Evolutionary conservation across 208 protist genomes (phyloP).

Genomic region (Acanthamoeba sp.): DNA sequence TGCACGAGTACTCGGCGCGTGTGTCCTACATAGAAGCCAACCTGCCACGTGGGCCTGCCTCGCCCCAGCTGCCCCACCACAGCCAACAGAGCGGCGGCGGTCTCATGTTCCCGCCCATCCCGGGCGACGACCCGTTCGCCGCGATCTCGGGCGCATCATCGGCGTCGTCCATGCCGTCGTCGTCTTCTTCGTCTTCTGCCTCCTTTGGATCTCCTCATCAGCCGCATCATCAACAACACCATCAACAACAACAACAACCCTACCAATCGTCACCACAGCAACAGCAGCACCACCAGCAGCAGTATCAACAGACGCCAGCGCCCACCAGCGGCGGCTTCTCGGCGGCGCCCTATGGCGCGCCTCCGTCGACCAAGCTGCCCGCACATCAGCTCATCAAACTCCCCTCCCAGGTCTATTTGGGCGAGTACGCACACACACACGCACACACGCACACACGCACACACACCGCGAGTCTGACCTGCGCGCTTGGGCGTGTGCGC

Average conservation of each 20-base stretch:
- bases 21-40: constrained; percentile 17
- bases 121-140: not conserved
- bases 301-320: not conserved
- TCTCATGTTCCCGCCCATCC: not conserved
- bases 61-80: not conserved
- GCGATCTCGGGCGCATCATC: not conserved
- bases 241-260: not conserved
- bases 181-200: not conserved
- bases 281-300: not conserved
- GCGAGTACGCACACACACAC: constrained; percentile 26
- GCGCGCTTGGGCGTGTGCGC: not conserved
- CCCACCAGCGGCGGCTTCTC: not conserved
- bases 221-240: not conserved
- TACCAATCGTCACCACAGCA: not conserved
- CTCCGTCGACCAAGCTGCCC: constrained; percentile 29
- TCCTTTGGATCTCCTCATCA: not conserved
- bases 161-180: not conserved
- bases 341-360: not conserved
- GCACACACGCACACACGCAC: not conserved
- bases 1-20: constrained; percentile 25
- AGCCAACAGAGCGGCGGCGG: not conserved
- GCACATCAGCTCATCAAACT: constrained; percentile 49
- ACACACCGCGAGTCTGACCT: not conserved
- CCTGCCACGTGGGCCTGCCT: not conserved
- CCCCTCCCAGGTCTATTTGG: constrained; percentile 16